Evolutionary conservation across 495 filamentous ascomycete species (phyloP).

Genomic region (Neurospora intermedia): DNA sequence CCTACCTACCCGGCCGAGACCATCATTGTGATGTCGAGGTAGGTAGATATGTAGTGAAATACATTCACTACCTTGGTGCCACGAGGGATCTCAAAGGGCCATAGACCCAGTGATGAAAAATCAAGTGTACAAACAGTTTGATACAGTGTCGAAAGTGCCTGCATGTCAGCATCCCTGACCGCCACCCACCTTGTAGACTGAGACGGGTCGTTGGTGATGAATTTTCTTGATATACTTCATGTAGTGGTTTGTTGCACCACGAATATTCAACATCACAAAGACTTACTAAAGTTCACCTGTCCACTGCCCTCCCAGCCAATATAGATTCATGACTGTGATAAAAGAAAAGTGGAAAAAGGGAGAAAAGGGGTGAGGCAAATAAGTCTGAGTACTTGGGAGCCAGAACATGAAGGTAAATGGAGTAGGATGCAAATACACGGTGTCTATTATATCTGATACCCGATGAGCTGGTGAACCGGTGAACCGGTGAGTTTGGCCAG

Average conservation of each 20-base stretch:
- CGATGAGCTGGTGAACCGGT: neutral
- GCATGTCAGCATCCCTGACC: neutral
- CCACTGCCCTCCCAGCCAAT: too few species aligned
- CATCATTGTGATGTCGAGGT: too few species aligned
- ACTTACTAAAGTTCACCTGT: too few species aligned
- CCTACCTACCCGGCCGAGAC: too few species aligned
- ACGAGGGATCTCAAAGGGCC: neutral
- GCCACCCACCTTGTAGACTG: neutral
- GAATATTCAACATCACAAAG: too few species aligned
- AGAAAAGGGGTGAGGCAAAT: neutral
- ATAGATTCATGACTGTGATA: too few species aligned
- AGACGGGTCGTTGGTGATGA: neutral
- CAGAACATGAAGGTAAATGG: neutral
- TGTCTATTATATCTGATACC: neutral
- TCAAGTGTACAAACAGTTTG: neutral
- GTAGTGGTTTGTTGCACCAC: neutral
- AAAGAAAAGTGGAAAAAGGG: too few species aligned
- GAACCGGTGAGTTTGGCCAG: neutral
- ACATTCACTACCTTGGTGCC: neutral
- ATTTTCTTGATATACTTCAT: neutral
- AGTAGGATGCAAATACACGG: neutral
- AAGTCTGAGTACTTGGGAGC: neutral
- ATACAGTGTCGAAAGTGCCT: neutral
- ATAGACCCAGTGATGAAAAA: neutral
- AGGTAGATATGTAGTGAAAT: too few species aligned